Evolutionary conservation across 1,139 yeast genomes (phyloP).

Genomic region (Keqinozyma sinolaborantium): DNA sequence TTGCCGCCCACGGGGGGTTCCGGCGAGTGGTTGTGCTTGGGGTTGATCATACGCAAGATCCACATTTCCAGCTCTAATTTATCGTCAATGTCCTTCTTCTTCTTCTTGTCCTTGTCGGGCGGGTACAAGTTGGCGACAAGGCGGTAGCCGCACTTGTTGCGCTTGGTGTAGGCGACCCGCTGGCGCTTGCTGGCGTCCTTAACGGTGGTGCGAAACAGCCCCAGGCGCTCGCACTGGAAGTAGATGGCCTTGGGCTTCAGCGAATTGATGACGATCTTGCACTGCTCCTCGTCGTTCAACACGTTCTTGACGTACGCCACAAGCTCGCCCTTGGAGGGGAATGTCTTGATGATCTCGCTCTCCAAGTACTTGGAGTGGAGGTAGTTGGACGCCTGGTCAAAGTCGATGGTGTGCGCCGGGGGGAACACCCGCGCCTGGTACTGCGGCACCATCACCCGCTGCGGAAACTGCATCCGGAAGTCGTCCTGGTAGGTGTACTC

Average conservation of each 20-base stretch:
- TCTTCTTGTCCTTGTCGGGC: slow-evolving; percentile 37
- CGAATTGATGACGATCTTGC: slow-evolving; percentile 47
- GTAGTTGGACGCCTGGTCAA: slow-evolving; percentile 2
- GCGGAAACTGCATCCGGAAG: slow-evolving; percentile 4
- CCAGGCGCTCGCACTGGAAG: slow-evolving; percentile 49
- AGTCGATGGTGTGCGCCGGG: background rate
- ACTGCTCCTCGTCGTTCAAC: slow-evolving; percentile 42
- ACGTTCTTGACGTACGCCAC: slow-evolving; percentile 42
- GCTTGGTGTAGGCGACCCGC: slow-evolving; percentile 49
- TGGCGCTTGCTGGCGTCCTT: slow-evolving; percentile 46
- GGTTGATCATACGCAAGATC: slow-evolving; percentile 49
- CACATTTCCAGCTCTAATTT: slow-evolving; percentile 32
- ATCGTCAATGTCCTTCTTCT: slow-evolving; percentile 19
- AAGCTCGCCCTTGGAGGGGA: slow-evolving; percentile 37
- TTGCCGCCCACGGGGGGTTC: slow-evolving; percentile 34
- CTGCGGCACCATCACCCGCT: background rate
- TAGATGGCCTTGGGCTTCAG: slow-evolving; percentile 50
- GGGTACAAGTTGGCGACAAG: slow-evolving; percentile 48
- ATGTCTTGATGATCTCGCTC: slow-evolving; percentile 46
- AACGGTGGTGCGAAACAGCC: slow-evolving; percentile 47
- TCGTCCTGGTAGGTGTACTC: slow-evolving; percentile 6
- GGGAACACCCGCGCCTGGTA: background rate
- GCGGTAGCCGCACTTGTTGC: slow-evolving; percentile 48
- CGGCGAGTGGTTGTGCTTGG: slow-evolving; percentile 45
- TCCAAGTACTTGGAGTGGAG: slow-evolving; percentile 26